These are phyloP conservation scores for Polygonum aviculare DNA, from an alignment of 148 eudicot species.

Conservation along the genomic window DNA sequence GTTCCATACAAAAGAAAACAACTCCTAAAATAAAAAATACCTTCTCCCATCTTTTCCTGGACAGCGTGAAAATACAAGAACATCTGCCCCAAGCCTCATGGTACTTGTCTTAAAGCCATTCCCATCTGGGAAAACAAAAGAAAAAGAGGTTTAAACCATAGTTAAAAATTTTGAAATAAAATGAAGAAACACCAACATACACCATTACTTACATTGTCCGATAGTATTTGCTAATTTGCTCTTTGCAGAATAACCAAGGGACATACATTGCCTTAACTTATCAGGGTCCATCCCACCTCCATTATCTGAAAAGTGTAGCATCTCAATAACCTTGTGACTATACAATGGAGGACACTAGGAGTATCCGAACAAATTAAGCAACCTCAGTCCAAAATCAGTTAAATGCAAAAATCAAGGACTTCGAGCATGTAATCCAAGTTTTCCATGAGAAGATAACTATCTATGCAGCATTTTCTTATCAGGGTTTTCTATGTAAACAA, in stretches of 20 bases:
- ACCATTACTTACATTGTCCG: conserved; percentile 67
- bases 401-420: background rate
- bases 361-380: background rate
- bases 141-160: conserved; percentile 5
- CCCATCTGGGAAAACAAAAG: conserved; percentile 47
- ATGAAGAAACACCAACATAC: background rate
- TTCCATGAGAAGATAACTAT: background rate
- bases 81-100: conserved; percentile 99
- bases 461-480: background rate
- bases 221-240: conserved; percentile 82
- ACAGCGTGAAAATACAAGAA: conserved; percentile 84
- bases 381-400: background rate
- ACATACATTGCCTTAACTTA: conserved; percentile 90
- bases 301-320: conserved; percentile 50
- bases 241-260: conserved; percentile 90
- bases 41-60: conserved; percentile 51
- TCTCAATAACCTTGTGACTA: background rate
- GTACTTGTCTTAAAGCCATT: conserved; percentile 98
- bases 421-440: background rate
- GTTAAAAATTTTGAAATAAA: background rate
- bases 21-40: conserved; percentile 17
- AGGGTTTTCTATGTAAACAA: too few species aligned
- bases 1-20: background rate
- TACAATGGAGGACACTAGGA: background rate
- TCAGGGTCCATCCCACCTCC: conserved; percentile 98